Conservation (phyloP, 345 rosid species). For the Microthlaspi erraticum region DNA sequence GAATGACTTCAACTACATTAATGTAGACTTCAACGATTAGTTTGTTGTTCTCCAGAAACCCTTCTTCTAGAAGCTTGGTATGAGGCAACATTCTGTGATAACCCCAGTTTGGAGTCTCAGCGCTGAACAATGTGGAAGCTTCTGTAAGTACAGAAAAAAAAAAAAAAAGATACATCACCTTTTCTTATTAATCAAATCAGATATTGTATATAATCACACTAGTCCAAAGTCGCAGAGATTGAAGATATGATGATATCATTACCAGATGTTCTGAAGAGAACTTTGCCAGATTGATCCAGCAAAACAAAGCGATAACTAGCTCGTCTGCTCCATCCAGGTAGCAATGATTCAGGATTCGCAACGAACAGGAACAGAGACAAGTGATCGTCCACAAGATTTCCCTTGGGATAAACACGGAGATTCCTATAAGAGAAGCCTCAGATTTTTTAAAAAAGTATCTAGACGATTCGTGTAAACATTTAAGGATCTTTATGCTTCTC, state of each 20-base stretch:
- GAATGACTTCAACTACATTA: slow-evolving; percentile 6
- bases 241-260: slow-evolving; percentile 5
- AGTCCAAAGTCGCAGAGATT: not conserved
- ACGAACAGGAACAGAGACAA: slow-evolving; percentile 13
- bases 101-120: slow-evolving; percentile 26
- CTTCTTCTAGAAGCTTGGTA: slow-evolving; percentile 22
- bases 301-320: slow-evolving; percentile 3
- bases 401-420: slow-evolving; percentile 6
- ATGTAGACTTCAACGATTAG: slow-evolving; percentile 21
- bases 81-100: slow-evolving; percentile 1
- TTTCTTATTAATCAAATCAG: not conserved
- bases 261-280: not conserved
- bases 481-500: not conserved
- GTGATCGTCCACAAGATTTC: not conserved
- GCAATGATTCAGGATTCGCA: slow-evolving; percentile 11
- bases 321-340: slow-evolving; percentile 24
- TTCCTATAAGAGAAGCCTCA: slow-evolving; percentile 13
- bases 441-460: not conserved
- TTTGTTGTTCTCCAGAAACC: slow-evolving; percentile 14
- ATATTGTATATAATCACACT: not conserved
- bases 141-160: not conserved
- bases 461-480: slow-evolving; percentile 3
- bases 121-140: not conserved
- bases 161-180: not conserved
- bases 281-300: slow-evolving; percentile 19